Conservation (phyloP, 164 flowering plant species). For the Cinnamomum micranthum region DNA sequence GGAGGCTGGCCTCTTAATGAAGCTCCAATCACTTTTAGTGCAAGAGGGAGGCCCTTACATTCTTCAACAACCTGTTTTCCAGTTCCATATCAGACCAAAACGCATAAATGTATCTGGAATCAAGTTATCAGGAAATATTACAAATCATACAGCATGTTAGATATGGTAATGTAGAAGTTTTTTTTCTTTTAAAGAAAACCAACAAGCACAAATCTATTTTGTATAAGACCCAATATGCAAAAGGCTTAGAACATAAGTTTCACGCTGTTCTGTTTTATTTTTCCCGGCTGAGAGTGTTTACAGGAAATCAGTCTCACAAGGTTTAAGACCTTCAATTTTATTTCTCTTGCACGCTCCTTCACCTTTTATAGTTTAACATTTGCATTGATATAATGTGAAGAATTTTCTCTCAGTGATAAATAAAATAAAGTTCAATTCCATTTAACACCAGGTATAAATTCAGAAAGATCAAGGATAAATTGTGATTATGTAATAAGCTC, state of each 20-base stretch:
- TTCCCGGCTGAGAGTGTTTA: too few relatives aligned
- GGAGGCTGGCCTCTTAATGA: conserved; percentile 53
- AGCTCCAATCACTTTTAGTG: conserved; percentile 83
- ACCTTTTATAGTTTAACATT: not conserved
- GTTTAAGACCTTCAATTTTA: not conserved
- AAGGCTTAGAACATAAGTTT: too few relatives aligned
- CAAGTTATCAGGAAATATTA: too few relatives aligned
- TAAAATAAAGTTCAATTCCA: not conserved
- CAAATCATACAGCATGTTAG: too few relatives aligned
- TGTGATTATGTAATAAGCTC: not conserved
- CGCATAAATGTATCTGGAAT: too few relatives aligned
- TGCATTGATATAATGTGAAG: not conserved
- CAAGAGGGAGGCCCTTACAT: conserved; percentile 78
- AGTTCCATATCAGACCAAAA: not conserved
- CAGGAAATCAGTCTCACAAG: not conserved
- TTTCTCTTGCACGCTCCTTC: not conserved
- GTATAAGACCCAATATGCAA: too few relatives aligned
- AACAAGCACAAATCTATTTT: too few relatives aligned
- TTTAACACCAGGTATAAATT: not conserved
- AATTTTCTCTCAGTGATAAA: not conserved
- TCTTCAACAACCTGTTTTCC: conserved; percentile 51
- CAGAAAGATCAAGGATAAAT: not conserved
- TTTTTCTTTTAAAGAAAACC: too few relatives aligned
- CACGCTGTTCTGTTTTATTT: too few relatives aligned
- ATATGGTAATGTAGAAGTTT: too few relatives aligned